phyloP scores from a whole-genome alignment of 306 rosid genomes.

The Begonia peltatifolia region DNA sequence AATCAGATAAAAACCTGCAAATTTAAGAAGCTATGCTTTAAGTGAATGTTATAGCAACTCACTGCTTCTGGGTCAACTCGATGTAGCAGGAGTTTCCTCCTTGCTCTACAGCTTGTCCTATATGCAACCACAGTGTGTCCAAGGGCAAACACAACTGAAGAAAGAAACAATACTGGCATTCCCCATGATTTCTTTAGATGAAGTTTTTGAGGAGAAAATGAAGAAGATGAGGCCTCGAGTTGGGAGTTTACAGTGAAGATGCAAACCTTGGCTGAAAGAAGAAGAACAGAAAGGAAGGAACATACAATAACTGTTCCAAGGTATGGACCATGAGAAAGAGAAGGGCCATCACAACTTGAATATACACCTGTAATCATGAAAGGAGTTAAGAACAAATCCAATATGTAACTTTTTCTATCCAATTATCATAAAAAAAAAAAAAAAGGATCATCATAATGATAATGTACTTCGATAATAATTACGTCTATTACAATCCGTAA shows the following conservation, averaged over 20 bases:
- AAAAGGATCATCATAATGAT: no score
- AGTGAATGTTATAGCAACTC: conserved; percentile 15
- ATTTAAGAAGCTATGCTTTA: not conserved
- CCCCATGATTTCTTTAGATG: conserved; percentile 98
- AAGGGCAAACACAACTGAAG: conserved; percentile 89
- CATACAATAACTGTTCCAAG: conserved; percentile 85
- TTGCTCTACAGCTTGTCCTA: conserved; percentile 93
- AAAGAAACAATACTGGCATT: conserved; percentile 88
- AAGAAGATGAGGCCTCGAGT: conserved; percentile 68
- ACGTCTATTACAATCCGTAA: no score
- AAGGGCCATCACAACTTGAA: conserved; percentile 78
- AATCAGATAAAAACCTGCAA: not conserved
- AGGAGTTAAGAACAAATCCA: no score
- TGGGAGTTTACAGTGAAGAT: conserved; percentile 80
- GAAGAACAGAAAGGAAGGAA: conserved; percentile 54
- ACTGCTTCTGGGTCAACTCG: conserved; percentile 91
- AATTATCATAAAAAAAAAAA: no score
- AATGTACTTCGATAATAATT: no score
- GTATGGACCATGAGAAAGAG: conserved; percentile 94
- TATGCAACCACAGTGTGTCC: conserved; percentile 95
- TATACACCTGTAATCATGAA: conserved; percentile 61
- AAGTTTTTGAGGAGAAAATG: conserved; percentile 48
- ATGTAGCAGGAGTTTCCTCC: conserved; percentile 79
- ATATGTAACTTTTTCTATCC: no score
- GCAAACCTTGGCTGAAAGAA: conserved; percentile 82